Evolutionary conservation across 2,329 filamentous ascomycete genomes (phyloP), one percentile per base, ranked within the genome.

Genomic region (Trichophyton simii): DNA sequence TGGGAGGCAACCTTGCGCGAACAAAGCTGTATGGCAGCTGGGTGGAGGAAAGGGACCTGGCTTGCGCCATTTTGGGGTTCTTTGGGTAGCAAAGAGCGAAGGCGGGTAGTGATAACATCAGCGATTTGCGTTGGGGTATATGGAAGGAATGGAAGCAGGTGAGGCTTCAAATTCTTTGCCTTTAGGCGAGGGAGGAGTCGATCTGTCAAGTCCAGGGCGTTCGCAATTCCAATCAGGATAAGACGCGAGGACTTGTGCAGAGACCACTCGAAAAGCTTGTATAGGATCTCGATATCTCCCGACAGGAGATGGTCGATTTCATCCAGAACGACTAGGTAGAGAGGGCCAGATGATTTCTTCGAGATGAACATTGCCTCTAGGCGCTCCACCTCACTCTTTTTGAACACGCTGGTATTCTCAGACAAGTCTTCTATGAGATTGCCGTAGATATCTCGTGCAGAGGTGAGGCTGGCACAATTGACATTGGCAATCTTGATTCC

Each of bases 401-500:
- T 87, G 8, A 81, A 75, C 41, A 85, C 72, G 46, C 86, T 82
- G 36, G 81, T 79, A 61, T 85, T 79, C 11, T 81, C 81, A 61
- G 87, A 78, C 48, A 92, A 83, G 60, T 83, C 81, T 66, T 89
- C 85, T 11, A 92, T 76, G 18, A 99, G 78, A 20, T 87, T 91
- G 64, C 82, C 81, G 73, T 95, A 95, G 22, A 99, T 80, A 70
- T 96, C 91, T 66, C 85, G 86, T 1, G 91, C 89, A 38, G 85
- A 89, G 70, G 94, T 95, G 74, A 96, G 86, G 74, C 91, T 96
- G 86, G 96, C 96, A 75, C 94, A 99, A 72, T 99, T 99, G 79
- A 99, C 82, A 70, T 91, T 92, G 1, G 86, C 85, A 60, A 86
- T 85, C 68, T 83, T 85, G 60, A 94, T 78, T 3, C 73, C 73